Evolutionary conservation across 2,329 filamentous ascomycete species (phyloP).

Genomic region (Myotisia sp.): DNA sequence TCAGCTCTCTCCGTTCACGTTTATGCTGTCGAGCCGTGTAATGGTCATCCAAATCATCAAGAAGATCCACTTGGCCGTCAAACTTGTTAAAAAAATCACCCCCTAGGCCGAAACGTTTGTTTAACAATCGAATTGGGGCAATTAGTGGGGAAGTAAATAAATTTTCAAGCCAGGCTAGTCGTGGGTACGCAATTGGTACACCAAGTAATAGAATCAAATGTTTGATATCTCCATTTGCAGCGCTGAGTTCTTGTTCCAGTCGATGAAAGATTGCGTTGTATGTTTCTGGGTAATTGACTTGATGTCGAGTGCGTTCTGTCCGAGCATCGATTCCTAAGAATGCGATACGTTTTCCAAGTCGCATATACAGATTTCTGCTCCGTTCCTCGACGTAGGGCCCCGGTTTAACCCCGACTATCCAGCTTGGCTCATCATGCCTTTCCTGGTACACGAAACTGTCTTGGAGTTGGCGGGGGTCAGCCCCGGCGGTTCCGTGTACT

Average conservation of each 20-base stretch:
- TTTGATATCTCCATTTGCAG: constrained; percentile 42
- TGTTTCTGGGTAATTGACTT: constrained; percentile 71
- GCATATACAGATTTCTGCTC: constrained; percentile 48
- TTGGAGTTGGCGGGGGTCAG: constrained; percentile 57
- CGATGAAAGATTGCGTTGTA: constrained; percentile 46
- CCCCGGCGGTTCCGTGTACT: constrained; percentile 37
- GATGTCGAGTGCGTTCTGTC: constrained; percentile 71
- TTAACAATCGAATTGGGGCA: constrained; percentile 74
- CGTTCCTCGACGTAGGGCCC: constrained; percentile 52
- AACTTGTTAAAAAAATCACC: constrained; percentile 87
- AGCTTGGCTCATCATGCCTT: constrained; percentile 51
- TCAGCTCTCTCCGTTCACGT: constrained; percentile 60
- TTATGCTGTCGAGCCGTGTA: constrained; percentile 91
- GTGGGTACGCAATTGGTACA: constrained; percentile 55
- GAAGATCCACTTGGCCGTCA: constrained; percentile 57
- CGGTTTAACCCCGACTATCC: constrained; percentile 61
- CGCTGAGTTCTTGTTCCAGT: constrained; percentile 37
- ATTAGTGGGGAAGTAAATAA: constrained; percentile 76
- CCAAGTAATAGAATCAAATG: constrained; percentile 51
- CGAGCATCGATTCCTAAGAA: constrained; percentile 47
- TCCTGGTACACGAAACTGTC: constrained; percentile 55
- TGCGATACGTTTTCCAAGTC: constrained; percentile 50
- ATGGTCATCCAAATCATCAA: constrained; percentile 53
- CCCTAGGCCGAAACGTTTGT: constrained; percentile 76
- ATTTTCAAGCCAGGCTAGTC: constrained; percentile 93